Evolutionary conservation across 306 rosid species (phyloP), one percentile per base, ranked within the genome.

Genomic region (peach (Prunus persica)): DNA sequence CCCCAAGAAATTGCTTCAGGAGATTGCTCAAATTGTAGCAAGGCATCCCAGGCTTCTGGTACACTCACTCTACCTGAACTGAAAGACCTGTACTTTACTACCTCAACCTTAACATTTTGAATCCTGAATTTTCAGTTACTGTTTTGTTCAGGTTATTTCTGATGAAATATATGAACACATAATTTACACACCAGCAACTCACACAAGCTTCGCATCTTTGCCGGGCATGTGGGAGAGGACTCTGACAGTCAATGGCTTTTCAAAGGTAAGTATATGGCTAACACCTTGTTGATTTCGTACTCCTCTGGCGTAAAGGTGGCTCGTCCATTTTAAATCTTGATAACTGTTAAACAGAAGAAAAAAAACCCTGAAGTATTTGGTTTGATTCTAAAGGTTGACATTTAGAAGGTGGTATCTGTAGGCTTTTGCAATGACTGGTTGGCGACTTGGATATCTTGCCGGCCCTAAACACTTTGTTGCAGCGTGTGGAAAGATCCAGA

Each of bases 381-480:
- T 28, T 56, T 74, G 46, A 7, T 24, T 38, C 63, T 76, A 47
- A 72, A 71, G 47, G 55, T 74, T 85, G 84, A 84, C 58, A 83
- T 75, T 77, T 76, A 79, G 64, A 79, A 70, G 25, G 34, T 86
- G 71, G 54, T 47, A 78, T 61, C 27, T 72, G 74, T 75, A 92
- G 99, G 88, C 98, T 72, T 96, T 92, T 84, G 99, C 98, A 63
- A 96, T 96, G 99, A 96, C 99, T 65, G 99, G 99, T 82, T 96
- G 98, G 99, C 86, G 99, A 51, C 97, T 92, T 79, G 97, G 99
- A 74, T 96, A 92, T 87, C 3, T 96, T 69, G 98, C 98, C 78
- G 99, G 96, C 76, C 98, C 99, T 51, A 96, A 91, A 79, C 98
- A 96, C 84, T 96, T 92, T 78, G 81, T 89, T 57, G 56, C 89